Conservation (phyloP, 2,329 filamentous ascomycete genomes). For the Hysterium pulicare region DNA sequence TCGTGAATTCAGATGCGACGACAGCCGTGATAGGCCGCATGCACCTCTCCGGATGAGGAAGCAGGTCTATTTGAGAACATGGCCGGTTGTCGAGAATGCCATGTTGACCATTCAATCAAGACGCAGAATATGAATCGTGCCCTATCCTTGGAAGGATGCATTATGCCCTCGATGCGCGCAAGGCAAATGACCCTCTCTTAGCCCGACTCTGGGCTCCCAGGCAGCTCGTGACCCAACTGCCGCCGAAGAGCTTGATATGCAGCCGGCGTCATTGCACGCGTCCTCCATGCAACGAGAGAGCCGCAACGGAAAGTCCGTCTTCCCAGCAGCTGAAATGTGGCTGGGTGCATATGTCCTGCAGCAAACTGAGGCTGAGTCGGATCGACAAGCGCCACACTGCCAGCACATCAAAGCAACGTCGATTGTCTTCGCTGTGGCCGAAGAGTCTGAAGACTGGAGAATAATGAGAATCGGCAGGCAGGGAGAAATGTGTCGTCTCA, state of each 20-base stretch:
- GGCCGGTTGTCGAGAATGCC: slow-evolving; percentile 11
- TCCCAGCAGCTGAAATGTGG: slow-evolving; percentile 25
- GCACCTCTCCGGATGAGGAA: slow-evolving; percentile 22
- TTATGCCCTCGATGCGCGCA: slow-evolving; percentile 16
- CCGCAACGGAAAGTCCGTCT: slow-evolving; percentile 6
- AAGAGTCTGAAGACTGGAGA: not conserved
- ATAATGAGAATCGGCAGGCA: no score
- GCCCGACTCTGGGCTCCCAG: slow-evolving; percentile 10
- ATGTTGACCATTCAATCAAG: slow-evolving; percentile 25
- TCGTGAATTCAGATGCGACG: slow-evolving; percentile 14
- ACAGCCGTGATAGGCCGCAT: slow-evolving; percentile 17
- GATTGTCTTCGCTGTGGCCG: slow-evolving; percentile 2
- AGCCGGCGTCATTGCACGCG: slow-evolving; percentile 7
- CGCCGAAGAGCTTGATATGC: slow-evolving; percentile 12
- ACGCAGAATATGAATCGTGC: slow-evolving; percentile 17
- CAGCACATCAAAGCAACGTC: slow-evolving; percentile 11
- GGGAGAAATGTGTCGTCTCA: no score
- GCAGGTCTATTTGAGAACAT: slow-evolving; percentile 20
- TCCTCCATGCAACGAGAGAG: not conserved
- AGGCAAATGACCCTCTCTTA: slow-evolving; percentile 14
- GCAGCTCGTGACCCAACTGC: slow-evolving; percentile 26
- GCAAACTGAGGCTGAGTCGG: slow-evolving; percentile 29
- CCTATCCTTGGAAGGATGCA: slow-evolving; percentile 18
- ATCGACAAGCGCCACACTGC: slow-evolving; percentile 12
- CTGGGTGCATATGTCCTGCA: slow-evolving; percentile 26